These are phyloP conservation scores for Chrysanthemum seticuspe DNA, from an alignment of 129 eudicot species.

Conservation along the genomic window DNA sequence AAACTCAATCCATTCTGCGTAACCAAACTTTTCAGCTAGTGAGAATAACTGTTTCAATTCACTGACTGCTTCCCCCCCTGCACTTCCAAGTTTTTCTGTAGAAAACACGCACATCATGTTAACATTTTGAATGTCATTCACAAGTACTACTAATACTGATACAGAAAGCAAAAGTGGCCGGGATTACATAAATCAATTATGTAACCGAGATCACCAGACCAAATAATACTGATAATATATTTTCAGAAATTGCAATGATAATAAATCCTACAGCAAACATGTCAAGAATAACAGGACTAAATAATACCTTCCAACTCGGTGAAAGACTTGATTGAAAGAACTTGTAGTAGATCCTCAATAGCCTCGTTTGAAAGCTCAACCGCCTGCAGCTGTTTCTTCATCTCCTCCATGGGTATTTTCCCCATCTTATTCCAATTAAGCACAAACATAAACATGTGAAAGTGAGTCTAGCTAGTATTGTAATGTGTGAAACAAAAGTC, in stretches of 20 bases:
- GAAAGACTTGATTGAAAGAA: conserved; percentile 80
- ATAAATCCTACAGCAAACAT: not conserved
- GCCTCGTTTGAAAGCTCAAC: conserved; percentile 69
- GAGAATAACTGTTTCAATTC: conserved; percentile 78
- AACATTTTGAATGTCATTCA: not conserved
- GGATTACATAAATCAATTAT: not conserved
- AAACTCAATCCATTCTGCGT: conserved; percentile 95
- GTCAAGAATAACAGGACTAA: not conserved
- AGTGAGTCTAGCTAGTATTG: not conserved
- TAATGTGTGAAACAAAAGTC: not conserved
- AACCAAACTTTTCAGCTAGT: conserved; percentile 88
- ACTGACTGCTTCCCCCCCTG: conserved; percentile 65
- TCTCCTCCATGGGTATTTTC: conserved; percentile 85
- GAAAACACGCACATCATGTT: not conserved
- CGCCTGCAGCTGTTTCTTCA: conserved; percentile 67
- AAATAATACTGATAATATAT: not conserved
- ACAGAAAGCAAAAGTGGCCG: not conserved
- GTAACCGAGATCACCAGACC: not conserved
- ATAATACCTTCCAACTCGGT: conserved; percentile 76
- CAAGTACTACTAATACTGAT: not conserved
- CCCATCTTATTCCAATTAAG: conserved; percentile 52
- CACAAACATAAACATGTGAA: not conserved
- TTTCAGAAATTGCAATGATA: not conserved
- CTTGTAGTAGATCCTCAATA: conserved; percentile 76
- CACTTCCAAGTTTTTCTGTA: conserved; percentile 85